Conservation (phyloP, 306 rosid genomes). For the Hylodesmum podocarpum region DNA sequence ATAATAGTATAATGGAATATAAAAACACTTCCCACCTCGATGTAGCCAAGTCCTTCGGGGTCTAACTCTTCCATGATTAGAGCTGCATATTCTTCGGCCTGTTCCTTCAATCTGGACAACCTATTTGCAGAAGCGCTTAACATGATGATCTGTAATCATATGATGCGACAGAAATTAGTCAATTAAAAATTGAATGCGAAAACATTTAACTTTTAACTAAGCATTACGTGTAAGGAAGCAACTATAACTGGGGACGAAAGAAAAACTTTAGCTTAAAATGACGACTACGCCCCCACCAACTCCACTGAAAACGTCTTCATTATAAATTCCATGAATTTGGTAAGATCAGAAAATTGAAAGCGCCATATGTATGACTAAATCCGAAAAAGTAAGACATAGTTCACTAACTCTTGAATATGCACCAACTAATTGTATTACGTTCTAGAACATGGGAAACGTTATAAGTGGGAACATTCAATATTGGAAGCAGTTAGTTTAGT, state of each 20-base stretch:
- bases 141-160: conserved; percentile 72
- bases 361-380: conserved; percentile 44
- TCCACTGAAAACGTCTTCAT: conserved; percentile 51
- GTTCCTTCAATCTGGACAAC: conserved; percentile 91
- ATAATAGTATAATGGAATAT: neutral
- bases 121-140: conserved; percentile 96
- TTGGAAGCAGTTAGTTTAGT: conserved; percentile 46
- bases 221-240: conserved; percentile 11
- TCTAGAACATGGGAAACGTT: conserved; percentile 56
- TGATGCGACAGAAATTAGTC: neutral
- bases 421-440: conserved; percentile 43
- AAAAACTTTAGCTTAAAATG: conserved; percentile 25
- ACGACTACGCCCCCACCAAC: conserved; percentile 75
- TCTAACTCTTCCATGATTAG: conserved; percentile 97
- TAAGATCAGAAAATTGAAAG: conserved; percentile 33
- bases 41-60: conserved; percentile 94
- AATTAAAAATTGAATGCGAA: neutral
- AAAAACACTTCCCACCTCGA: conserved; percentile 62
- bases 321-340: conserved; percentile 40
- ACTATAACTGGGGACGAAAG: neutral
- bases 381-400: conserved; percentile 36
- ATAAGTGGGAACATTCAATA: conserved; percentile 17
- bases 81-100: conserved; percentile 99
- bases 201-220: neutral
- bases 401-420: conserved; percentile 51